phyloP scores from a whole-genome alignment of 2,329 filamentous ascomycete species.

The Fusarium pseudonygamai region DNA sequence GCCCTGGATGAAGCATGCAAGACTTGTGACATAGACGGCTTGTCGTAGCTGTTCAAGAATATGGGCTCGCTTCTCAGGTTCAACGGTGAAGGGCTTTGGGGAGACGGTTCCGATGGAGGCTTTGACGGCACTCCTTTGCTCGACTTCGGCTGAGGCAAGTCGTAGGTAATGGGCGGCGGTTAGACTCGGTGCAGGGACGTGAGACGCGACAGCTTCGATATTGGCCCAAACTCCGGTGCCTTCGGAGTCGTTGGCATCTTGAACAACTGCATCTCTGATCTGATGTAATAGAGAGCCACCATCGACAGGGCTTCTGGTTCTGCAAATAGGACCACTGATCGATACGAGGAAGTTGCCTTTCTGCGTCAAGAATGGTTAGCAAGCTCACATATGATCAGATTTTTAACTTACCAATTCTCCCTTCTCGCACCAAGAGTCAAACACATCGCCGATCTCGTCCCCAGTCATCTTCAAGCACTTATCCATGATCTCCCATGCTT shows the following conservation, averaged over 20 bases:
- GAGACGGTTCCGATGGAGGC: slow-evolving; percentile 4
- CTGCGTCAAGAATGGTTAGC: background rate
- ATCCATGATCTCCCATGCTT: slow-evolving; percentile 72
- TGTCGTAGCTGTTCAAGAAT: slow-evolving; percentile 65
- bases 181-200: slow-evolving; percentile 73
- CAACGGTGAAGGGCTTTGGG: background rate
- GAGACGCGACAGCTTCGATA: slow-evolving; percentile 67
- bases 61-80: slow-evolving; percentile 21
- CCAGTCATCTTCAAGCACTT: slow-evolving; percentile 66
- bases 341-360: slow-evolving; percentile 68
- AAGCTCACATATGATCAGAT: rapidly evolving
- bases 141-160: slow-evolving; percentile 69
- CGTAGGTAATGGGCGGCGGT: slow-evolving; percentile 70
- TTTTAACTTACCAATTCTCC: slow-evolving; percentile 58
- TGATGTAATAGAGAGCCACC: slow-evolving; percentile 65
- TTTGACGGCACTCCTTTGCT: slow-evolving; percentile 61
- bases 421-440: slow-evolving; percentile 67
- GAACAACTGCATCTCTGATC: slow-evolving; percentile 76
- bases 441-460: slow-evolving; percentile 68
- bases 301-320: slow-evolving; percentile 53
- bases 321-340: slow-evolving; percentile 70
- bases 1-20: slow-evolving; percentile 72
- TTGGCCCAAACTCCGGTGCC: slow-evolving; percentile 74
- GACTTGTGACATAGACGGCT: slow-evolving; percentile 69
- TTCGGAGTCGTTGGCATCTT: slow-evolving; percentile 73